These are phyloP conservation scores for Arabidopsis suecica DNA, from an alignment of 345 rosid genomes.

Conservation along the genomic window DNA sequence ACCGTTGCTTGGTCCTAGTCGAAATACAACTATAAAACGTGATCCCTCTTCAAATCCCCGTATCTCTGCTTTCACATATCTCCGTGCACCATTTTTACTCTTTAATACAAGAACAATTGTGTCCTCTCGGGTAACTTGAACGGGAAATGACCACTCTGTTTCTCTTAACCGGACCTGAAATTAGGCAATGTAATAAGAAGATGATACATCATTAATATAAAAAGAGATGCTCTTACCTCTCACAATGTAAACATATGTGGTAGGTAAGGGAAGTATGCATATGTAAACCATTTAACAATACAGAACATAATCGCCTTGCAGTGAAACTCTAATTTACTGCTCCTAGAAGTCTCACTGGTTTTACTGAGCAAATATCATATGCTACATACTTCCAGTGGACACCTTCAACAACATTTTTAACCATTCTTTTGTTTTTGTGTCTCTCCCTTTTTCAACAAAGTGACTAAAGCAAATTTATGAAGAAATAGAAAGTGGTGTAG, in stretches of 20 bases:
- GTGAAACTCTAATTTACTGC: slow-evolving; percentile 23
- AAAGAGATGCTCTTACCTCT: slow-evolving; percentile 23
- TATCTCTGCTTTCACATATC: slow-evolving; percentile 73
- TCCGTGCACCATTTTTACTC: slow-evolving; percentile 60
- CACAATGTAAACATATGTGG: slow-evolving; percentile 23
- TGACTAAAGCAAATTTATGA: not conserved
- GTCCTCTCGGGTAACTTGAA: slow-evolving; percentile 84
- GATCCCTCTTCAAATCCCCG: slow-evolving; percentile 99
- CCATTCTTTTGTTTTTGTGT: not conserved
- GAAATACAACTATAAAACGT: slow-evolving; percentile 88
- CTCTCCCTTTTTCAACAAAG: slow-evolving; percentile 26
- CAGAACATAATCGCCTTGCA: slow-evolving; percentile 9
- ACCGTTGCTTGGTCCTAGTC: slow-evolving; percentile 79
- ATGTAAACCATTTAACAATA: slow-evolving; percentile 32
- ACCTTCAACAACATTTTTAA: slow-evolving; percentile 11
- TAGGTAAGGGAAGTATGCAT: slow-evolving; percentile 3
- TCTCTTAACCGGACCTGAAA: slow-evolving; percentile 74
- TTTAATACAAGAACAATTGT: slow-evolving; percentile 81
- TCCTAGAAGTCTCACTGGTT: slow-evolving; percentile 26
- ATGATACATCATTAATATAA: slow-evolving; percentile 21
- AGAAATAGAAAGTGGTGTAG: slow-evolving; percentile 22
- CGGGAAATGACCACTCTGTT: slow-evolving; percentile 94
- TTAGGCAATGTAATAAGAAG: slow-evolving; percentile 31
- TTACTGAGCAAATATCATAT: slow-evolving; percentile 13
- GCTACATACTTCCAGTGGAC: slow-evolving; percentile 27